These are phyloP conservation scores for Amesomyces nigricolor DNA, from an alignment of 2,329 filamentous ascomycete species.

Conservation along the genomic window DNA sequence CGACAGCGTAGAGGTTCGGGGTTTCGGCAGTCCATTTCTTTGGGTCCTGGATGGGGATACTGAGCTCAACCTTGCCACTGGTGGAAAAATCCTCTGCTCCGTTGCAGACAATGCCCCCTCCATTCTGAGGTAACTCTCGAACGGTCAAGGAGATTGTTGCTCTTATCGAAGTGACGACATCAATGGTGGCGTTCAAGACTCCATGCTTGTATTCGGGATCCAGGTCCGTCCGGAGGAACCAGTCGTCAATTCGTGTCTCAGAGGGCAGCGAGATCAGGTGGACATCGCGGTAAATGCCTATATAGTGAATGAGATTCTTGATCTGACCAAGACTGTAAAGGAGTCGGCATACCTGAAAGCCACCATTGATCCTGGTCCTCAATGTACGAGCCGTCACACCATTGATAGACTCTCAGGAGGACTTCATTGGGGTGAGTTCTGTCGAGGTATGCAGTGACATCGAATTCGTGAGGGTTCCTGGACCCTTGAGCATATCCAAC, in stretches of 20 bases:
- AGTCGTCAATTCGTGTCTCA: slow-evolving; percentile 49
- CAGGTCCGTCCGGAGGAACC: slow-evolving; percentile 50
- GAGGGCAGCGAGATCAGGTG: slow-evolving; percentile 53
- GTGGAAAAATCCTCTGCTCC: slow-evolving; percentile 27
- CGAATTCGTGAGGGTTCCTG: slow-evolving; percentile 64
- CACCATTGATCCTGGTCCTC: slow-evolving; percentile 69
- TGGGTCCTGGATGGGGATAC: slow-evolving; percentile 46
- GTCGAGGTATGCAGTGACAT: slow-evolving; percentile 48
- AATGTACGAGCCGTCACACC: slow-evolving; percentile 63
- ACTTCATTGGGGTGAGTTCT: slow-evolving; percentile 46
- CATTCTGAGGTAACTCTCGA: slow-evolving; percentile 35
- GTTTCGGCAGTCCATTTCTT: slow-evolving; percentile 65
- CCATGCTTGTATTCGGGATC: slow-evolving; percentile 47
- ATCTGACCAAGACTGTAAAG: background rate
- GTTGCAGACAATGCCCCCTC: slow-evolving; percentile 28
- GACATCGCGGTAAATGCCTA: slow-evolving; percentile 62
- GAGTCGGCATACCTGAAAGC: slow-evolving; percentile 43
- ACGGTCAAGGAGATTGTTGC: slow-evolving; percentile 40
- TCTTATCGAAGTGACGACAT: slow-evolving; percentile 33
- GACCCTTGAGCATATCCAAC: slow-evolving; percentile 65
- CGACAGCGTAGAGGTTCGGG: slow-evolving; percentile 54
- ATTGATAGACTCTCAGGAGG: slow-evolving; percentile 63
- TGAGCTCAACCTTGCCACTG: slow-evolving; percentile 35
- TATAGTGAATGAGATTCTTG: background rate
- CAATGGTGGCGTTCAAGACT: slow-evolving; percentile 44